Evolutionary conservation across 257 asterid genomes (phyloP), one percentile per base, ranked within the genome.

Genomic region (Solanum sejunctum): DNA sequence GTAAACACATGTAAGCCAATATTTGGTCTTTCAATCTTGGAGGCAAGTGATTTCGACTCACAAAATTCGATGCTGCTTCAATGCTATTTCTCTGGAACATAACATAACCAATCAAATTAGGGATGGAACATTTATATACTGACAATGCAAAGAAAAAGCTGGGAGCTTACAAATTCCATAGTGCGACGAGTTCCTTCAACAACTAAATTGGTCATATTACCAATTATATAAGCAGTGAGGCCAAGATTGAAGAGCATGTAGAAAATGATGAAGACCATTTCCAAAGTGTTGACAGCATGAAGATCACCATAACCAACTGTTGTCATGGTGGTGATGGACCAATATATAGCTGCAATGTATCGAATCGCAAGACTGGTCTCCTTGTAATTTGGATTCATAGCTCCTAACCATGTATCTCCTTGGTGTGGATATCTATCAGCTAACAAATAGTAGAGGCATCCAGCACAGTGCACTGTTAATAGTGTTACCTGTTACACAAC

Each of bases 261-360:
- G 82, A 90, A 79, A 54, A 92, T 91, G 57, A 93, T 91, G 94
- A 94, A 96, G 43, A 89, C 91, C 99, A 91, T 96, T 89, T 96
- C 98, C 49, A 91, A 6, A 51, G 95, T 84, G 88, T 94, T 96
- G 7, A 90, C 97, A 0, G 99, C 99, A 81, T 94, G 98, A 7
- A 96, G 90, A 52, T 96, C 99, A 6, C 99, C 99, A 75, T 96
- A 96, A 13, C 99, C 99, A 16, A 96, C 99, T 1, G 99, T 94
- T 12, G 95, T 91, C 99, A 96, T 93, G 85, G 99, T 96, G 86
- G 98, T 93, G 73, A 91, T 84, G 21, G 99, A 94, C 98, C 99
- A 96, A 51, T 96, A 96, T 11, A 93, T 21, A 0, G 98, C 93
- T 6, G 98, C 90, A 15, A 96, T 88, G 89, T 96, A 96, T 16